Conservation (phyloP, 148 eudicot species). For the Nepenthes gracilis region DNA sequence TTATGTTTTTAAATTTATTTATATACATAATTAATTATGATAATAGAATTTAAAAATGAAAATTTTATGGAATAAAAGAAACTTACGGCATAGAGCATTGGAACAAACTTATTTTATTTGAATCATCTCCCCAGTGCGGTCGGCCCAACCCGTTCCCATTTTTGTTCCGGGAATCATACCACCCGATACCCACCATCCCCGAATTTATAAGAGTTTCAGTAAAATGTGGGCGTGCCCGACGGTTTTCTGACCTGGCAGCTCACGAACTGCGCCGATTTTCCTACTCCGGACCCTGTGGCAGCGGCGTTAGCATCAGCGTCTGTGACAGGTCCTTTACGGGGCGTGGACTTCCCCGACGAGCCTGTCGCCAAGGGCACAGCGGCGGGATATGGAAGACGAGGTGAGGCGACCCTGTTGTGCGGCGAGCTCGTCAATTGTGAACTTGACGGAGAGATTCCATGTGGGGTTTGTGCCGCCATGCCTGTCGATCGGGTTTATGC, state of each 20-base stretch:
- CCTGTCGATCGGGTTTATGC: constrained; percentile 25
- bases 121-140: no score
- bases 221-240: constrained; percentile 39
- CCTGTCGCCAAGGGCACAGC: constrained; percentile 39
- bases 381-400: constrained; percentile 32
- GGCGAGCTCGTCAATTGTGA: constrained; percentile 35
- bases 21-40: no score
- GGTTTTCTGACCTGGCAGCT: constrained; percentile 55
- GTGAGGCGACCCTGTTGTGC: constrained; percentile 14
- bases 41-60: no score
- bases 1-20: no score
- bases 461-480: constrained; percentile 40
- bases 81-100: no score
- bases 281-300: background rate
- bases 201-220: constrained; percentile 35
- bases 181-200: constrained; percentile 18
- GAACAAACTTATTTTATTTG: no score
- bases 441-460: constrained; percentile 49
- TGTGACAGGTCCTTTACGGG: constrained; percentile 36
- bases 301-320: background rate
- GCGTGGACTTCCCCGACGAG: constrained; percentile 59
- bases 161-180: no score
- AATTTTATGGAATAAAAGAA: no score
- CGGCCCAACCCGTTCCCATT: no score
- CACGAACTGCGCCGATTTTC: constrained; percentile 16